Percentiles rank a stretch among this genome's conserved stretches.
Conservation (phyloP, 108 stramenopile species). For the Cyclostephanos invisitatus region DNA sequence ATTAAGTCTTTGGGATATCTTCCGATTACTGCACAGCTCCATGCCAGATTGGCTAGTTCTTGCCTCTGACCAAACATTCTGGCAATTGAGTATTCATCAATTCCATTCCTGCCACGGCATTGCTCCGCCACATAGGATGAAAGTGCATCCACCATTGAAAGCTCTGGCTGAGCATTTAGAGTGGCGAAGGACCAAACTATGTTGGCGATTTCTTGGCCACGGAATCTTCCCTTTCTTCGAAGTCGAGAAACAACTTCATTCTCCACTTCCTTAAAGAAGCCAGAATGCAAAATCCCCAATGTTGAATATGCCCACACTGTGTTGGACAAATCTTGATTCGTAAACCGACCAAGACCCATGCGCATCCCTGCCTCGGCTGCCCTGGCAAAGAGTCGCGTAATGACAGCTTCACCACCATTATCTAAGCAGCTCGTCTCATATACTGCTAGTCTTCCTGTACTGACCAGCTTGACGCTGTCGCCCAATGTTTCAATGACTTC, state of each 20-base stretch:
- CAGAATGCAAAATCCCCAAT: slow-evolving; percentile 64
- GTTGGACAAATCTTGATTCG: slow-evolving; percentile 74
- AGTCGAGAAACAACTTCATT: slow-evolving; percentile 38
- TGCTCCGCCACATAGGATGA: slow-evolving; percentile 44
- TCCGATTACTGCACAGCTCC: slow-evolving; percentile 63
- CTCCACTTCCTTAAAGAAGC: slow-evolving; percentile 56
- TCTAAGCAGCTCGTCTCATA: slow-evolving; percentile 74
- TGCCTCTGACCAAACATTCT: slow-evolving; percentile 60
- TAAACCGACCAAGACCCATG: slow-evolving; percentile 54
- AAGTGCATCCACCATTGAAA: slow-evolving; percentile 48
- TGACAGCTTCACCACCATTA: slow-evolving; percentile 61
- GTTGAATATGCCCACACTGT: slow-evolving; percentile 77
- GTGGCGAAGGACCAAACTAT: slow-evolving; percentile 76
- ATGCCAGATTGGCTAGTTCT: slow-evolving; percentile 77
- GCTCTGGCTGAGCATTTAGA: slow-evolving; percentile 52
- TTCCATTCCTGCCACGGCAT: slow-evolving; percentile 36
- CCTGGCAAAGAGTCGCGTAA: slow-evolving; percentile 57
- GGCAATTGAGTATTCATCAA: slow-evolving; percentile 52
- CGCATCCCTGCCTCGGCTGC: slow-evolving; percentile 60
- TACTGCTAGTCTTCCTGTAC: slow-evolving; percentile 67
- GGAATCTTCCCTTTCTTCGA: slow-evolving; percentile 28
- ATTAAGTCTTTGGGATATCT: slow-evolving; percentile 63
- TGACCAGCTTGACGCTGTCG: slow-evolving; percentile 36
- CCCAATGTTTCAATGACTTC: slow-evolving; percentile 53
- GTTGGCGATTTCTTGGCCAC: slow-evolving; percentile 80